These are phyloP conservation scores for Ogataea hybrid DNA, from an alignment of 1,139 yeast genomes.

Conservation along the genomic window DNA sequence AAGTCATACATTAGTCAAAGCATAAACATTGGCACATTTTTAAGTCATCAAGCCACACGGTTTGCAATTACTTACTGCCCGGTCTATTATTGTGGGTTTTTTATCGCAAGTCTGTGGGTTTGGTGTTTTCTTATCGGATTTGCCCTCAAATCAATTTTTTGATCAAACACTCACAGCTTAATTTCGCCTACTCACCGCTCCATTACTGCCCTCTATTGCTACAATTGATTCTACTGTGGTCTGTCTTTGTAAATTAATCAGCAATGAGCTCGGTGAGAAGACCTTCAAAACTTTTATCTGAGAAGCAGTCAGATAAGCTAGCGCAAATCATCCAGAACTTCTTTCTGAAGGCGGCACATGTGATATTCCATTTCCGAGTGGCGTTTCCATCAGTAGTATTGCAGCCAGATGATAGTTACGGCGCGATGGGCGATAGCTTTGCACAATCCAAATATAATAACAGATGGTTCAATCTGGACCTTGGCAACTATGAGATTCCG, in stretches of 20 bases:
- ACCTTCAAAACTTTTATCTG: slow-evolving; percentile 27
- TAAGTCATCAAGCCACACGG: not conserved
- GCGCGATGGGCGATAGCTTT: slow-evolving; percentile 1
- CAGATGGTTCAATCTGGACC: slow-evolving; percentile 70
- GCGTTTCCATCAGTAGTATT: slow-evolving; percentile 5
- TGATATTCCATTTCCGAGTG: slow-evolving; percentile 35
- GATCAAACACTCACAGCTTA: not conserved
- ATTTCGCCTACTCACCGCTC: too few relatives aligned
- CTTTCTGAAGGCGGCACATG: slow-evolving; percentile 68
- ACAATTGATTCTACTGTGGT: too few relatives aligned
- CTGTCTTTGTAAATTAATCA: not conserved
- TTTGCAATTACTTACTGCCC: too few relatives aligned
- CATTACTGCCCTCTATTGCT: too few relatives aligned
- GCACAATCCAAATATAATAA: slow-evolving; percentile 40
- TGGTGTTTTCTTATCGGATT: slow-evolving; percentile 9
- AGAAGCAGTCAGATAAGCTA: slow-evolving; percentile 29
- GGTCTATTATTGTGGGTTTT: not conserved
- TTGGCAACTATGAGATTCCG: slow-evolving; percentile 44
- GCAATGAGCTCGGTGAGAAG: slow-evolving; percentile 10
- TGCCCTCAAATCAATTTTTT: slow-evolving; percentile 10
- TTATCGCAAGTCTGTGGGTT: not conserved
- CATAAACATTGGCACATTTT: not conserved
- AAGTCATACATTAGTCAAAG: too few relatives aligned
- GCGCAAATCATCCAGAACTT: slow-evolving; percentile 54
- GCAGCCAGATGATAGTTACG: slow-evolving; percentile 5